These are phyloP conservation scores for Excoecaria cochinchinensis DNA, from an alignment of 345 rosid genomes.

Conservation along the genomic window DNA sequence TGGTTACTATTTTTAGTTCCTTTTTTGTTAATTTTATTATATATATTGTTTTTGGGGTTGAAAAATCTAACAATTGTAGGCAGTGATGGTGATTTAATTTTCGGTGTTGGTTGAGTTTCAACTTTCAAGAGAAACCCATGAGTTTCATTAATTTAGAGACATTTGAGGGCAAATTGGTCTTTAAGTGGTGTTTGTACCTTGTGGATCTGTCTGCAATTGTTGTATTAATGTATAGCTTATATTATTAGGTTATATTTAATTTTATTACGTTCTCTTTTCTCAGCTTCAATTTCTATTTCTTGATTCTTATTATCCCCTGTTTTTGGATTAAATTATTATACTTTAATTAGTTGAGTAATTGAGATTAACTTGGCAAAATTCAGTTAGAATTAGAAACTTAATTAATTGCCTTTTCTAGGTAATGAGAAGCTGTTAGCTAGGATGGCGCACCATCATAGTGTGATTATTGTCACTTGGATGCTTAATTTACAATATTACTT, in stretches of 20 bases:
- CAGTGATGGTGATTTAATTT: background rate
- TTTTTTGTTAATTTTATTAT: background rate
- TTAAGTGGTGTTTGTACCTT: background rate
- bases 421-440: background rate
- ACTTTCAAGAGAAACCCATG: slow-evolving; percentile 49
- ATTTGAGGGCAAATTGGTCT: slow-evolving; percentile 10
- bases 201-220: slow-evolving; percentile 10
- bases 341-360: background rate
- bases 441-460: background rate
- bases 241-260: background rate
- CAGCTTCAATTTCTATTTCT: background rate
- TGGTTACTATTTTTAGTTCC: slow-evolving; percentile 15
- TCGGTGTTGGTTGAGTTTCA: slow-evolving; percentile 25
- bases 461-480: background rate
- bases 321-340: background rate
- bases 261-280: background rate
- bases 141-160: slow-evolving; percentile 33
- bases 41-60: no score
- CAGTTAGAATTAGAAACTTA: no score
- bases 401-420: background rate
- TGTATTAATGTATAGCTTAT: background rate
- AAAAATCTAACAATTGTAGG: background rate
- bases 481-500: slow-evolving; percentile 2
- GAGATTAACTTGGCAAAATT: background rate
- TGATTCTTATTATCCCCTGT: background rate